A percentile compares a stretch with the other conserved stretches of the same genome.
Evolutionary conservation across 805 yeast genomes (phyloP).

Genomic region (Debaryomyces tyrocola): DNA sequence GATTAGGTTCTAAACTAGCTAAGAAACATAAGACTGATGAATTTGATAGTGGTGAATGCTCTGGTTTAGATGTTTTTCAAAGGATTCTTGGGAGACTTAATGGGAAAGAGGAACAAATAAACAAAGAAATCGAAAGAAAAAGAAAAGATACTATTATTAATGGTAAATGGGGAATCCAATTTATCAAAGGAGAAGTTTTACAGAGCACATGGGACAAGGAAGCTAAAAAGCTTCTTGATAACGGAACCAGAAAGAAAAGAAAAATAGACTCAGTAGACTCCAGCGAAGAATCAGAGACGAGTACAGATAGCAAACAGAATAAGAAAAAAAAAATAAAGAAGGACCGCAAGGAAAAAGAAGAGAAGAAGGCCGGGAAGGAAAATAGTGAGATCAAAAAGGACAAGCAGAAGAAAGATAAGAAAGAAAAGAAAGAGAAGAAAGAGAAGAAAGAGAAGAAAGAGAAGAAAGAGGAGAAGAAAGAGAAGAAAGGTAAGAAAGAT

Average conservation of each 20-base stretch:
- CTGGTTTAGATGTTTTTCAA: constrained; percentile 92
- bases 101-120: constrained; percentile 73
- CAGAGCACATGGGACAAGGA: constrained; percentile 81
- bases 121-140: constrained; percentile 65
- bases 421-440: constrained; percentile 18
- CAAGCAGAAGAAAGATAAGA: constrained; percentile 18
- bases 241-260: constrained; percentile 4
- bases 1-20: constrained; percentile 83
- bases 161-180: constrained; percentile 86
- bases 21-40: constrained; percentile 60
- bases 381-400: constrained; percentile 20
- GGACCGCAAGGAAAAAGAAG: constrained; percentile 17
- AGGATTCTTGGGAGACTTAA: constrained; percentile 84
- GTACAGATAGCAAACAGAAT: constrained; percentile 22
- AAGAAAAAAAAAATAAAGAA: constrained; percentile 20
- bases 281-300: constrained; percentile 14
- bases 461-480: constrained; percentile 21
- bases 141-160: constrained; percentile 69
- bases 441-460: constrained; percentile 21
- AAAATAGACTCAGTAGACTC: neutral
- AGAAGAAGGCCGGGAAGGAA: constrained; percentile 20
- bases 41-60: constrained; percentile 78
- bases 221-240: constrained; percentile 20
- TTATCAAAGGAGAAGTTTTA: constrained; percentile 81
- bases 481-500: constrained; percentile 17